Conservation (phyloP, 2,329 filamentous ascomycete genomes). For the Apiospora arundinis region DNA sequence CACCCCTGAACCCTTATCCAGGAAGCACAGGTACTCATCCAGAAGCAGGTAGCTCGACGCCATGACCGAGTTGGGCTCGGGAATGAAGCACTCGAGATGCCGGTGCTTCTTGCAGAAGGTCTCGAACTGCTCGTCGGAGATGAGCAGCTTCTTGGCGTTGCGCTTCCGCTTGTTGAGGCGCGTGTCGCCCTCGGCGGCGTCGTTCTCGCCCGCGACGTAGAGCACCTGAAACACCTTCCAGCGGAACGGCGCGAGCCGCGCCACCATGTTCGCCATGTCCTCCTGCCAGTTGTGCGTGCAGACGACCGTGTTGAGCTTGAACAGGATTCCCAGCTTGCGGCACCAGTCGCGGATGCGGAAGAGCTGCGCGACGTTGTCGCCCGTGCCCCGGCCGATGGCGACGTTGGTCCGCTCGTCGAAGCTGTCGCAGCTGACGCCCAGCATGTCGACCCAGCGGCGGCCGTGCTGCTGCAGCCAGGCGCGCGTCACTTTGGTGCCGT, state of each 20-base stretch:
- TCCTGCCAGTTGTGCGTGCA: conserved; percentile 55
- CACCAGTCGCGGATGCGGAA: conserved; percentile 54
- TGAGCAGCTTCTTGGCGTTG: conserved; percentile 50
- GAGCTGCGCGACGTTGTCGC: conserved; percentile 52
- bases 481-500: conserved; percentile 54
- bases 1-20: conserved; percentile 49
- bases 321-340: conserved; percentile 52
- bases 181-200: conserved; percentile 44
- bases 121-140: conserved; percentile 53
- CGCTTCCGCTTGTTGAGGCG: conserved; percentile 36
- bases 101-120: conserved; percentile 52
- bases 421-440: conserved; percentile 62
- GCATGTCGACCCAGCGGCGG: conserved; percentile 54
- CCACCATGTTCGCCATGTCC: conserved; percentile 51
- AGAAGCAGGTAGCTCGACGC: conserved; percentile 56
- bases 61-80: conserved; percentile 59
- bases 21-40: conserved; percentile 58
- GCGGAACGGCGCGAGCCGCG: conserved; percentile 52
- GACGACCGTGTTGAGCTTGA: conserved; percentile 65
- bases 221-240: conserved; percentile 64
- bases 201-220: conserved; percentile 60
- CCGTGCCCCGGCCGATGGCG: conserved; percentile 56
- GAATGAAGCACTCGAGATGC: conserved; percentile 49
- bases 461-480: conserved; percentile 50
- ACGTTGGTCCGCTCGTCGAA: conserved; percentile 57